Percentiles rank a stretch among this genome's conserved stretches.
phyloP scores from a whole-genome alignment of 331 rosid genomes.

The Quercus phellos region DNA sequence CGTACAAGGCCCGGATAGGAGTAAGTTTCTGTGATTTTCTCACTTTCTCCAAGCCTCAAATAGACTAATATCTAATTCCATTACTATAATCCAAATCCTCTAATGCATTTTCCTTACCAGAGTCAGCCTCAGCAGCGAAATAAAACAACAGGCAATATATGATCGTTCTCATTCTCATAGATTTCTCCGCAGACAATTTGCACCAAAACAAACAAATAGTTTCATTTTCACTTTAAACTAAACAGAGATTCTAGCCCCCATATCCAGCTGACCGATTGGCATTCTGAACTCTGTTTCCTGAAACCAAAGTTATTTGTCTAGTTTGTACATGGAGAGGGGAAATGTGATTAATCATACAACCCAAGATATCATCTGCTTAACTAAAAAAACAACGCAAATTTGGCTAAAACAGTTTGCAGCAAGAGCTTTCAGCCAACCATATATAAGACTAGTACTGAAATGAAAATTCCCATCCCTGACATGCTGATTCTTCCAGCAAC shows the following conservation, averaged over 20 bases:
- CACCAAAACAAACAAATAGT: slow-evolving; percentile 3
- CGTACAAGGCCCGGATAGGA: too few relatives aligned
- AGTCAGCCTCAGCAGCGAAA: too few relatives aligned
- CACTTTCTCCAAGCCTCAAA: too few relatives aligned
- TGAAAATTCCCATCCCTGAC: slow-evolving; percentile 4
- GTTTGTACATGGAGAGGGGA: slow-evolving; percentile 28
- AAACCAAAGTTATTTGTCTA: slow-evolving; percentile 24
- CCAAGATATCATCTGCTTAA: slow-evolving; percentile 27
- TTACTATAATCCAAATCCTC: too few relatives aligned
- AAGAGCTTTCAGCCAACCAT: slow-evolving; percentile 16
- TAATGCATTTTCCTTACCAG: too few relatives aligned
- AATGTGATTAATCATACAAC: slow-evolving; percentile 22
- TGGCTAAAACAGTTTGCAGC: slow-evolving; percentile 23
- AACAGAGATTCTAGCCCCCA: slow-evolving; percentile 7
- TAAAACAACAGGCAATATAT: not conserved
- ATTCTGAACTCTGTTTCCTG: slow-evolving; percentile 22
- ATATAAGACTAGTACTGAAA: not conserved
- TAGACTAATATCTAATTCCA: too few relatives aligned
- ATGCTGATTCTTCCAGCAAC: slow-evolving; percentile 21
- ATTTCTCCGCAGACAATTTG: not conserved
- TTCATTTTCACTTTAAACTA: not conserved
- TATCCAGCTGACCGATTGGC: slow-evolving; percentile 14
- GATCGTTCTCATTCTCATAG: not conserved
- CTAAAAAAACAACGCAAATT: slow-evolving; percentile 20
- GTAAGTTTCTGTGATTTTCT: too few relatives aligned